Conservation (phyloP, 768 basidiomycete species). For the Kwoniella mangroviensis region DNA sequence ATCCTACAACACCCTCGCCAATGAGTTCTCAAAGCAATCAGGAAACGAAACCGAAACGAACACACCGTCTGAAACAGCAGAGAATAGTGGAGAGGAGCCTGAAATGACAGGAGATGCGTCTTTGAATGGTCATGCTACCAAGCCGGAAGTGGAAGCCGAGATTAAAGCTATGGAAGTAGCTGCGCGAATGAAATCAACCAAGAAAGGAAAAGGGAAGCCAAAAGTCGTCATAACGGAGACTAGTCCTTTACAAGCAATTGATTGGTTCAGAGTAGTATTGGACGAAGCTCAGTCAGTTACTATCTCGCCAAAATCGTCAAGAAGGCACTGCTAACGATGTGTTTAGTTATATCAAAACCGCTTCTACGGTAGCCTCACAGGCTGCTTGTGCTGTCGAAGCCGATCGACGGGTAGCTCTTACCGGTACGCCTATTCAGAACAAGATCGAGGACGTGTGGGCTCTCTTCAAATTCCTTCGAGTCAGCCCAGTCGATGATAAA, state of each 20-base stretch:
- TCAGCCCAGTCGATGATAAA: conserved; percentile 92
- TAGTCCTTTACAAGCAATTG: conserved; percentile 87
- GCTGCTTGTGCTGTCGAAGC: conserved; percentile 94
- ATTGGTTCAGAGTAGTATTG: conserved; percentile 94
- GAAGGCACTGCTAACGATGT: conserved; percentile 7
- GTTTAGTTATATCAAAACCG: conserved; percentile 91
- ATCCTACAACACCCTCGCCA: conserved; percentile 92
- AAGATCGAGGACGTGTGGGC: conserved; percentile 98
- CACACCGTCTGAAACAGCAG: conserved; percentile 50
- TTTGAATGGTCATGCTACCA: conserved; percentile 59
- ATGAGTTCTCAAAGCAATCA: conserved; percentile 89
- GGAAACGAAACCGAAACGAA: conserved; percentile 65
- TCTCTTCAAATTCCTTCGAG: conserved; percentile 89
- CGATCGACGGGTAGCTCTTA: conserved; percentile 87
- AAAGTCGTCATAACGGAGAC: conserved; percentile 63
- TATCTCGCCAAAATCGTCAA: neutral
- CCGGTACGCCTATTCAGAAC: conserved; percentile 99
- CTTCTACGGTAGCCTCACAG: conserved; percentile 87
- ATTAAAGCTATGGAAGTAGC: conserved; percentile 58
- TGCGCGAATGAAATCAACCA: conserved; percentile 65
- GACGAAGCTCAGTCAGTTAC: conserved; percentile 93
- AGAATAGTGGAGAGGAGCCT: conserved; percentile 65
- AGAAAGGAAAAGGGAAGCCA: conserved; percentile 63
- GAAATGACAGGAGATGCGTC: conserved; percentile 74
- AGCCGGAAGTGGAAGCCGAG: conserved; percentile 56